These are phyloP conservation scores for Tarenaya hassleriana DNA, from an alignment of 345 rosid genomes.

Conservation along the genomic window DNA sequence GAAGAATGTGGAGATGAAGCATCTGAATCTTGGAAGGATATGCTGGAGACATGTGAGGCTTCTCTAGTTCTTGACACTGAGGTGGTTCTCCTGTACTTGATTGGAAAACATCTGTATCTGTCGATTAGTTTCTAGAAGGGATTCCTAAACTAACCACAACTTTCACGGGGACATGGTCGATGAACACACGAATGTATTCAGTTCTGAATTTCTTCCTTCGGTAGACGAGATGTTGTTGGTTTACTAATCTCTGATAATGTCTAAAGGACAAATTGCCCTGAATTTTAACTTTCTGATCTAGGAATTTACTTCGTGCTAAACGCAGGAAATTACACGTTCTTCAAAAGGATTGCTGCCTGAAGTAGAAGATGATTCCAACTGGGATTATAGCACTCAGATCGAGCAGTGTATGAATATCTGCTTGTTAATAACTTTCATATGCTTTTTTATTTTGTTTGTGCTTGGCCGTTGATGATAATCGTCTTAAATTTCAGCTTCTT, in stretches of 20 bases:
- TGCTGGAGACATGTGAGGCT: conserved; percentile 39
- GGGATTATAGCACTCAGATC: conserved; percentile 19
- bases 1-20: conserved; percentile 36
- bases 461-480: conserved; percentile 25
- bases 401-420: conserved; percentile 20
- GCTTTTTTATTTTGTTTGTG: conserved; percentile 12
- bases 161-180: background rate
- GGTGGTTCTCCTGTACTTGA: conserved; percentile 26
- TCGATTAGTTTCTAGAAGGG: conserved; percentile 2
- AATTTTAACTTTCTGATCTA: background rate
- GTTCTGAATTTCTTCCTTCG: too few relatives aligned
- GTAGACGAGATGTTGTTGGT: conserved; percentile 3
- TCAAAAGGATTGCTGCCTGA: conserved; percentile 27
- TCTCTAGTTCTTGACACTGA: conserved; percentile 31
- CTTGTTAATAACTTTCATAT: conserved; percentile 6
- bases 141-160: background rate
- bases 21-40: conserved; percentile 46
- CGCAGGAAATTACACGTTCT: conserved; percentile 46
- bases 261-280: background rate
- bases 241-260: conserved; percentile 8
- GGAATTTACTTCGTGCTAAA: conserved; percentile 5
- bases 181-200: background rate
- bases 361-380: conserved; percentile 29
- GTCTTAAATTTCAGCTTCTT: conserved; percentile 38
- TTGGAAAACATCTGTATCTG: conserved; percentile 12